Conservation (phyloP, 2,329 filamentous ascomycete genomes). For the Ambrosiella xylebori region DNA sequence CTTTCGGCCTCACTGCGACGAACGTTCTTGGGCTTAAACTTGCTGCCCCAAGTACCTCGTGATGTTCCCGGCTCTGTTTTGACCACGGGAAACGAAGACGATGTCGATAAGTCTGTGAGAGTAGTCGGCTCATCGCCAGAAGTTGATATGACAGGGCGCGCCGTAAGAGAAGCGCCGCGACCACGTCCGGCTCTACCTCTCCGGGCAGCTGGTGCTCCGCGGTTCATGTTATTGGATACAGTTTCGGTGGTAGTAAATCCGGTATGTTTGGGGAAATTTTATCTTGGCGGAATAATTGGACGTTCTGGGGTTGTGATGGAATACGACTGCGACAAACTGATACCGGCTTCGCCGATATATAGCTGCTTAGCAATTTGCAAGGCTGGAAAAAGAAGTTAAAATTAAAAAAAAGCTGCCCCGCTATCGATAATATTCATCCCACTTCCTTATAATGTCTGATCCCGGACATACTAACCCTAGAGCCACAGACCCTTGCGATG, state of each 20-base stretch:
- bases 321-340: not conserved
- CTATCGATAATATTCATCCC: constrained; percentile 1
- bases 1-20: constrained; percentile 34
- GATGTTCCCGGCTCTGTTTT: constrained; percentile 7
- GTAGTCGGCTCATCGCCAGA: not conserved
- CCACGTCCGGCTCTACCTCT: constrained; percentile 8
- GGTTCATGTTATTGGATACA: constrained; percentile 1
- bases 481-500: no score
- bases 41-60: constrained; percentile 18
- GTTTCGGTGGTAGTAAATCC: no score
- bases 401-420: constrained; percentile 4
- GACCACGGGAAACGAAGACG: constrained; percentile 1
- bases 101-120: not conserved
- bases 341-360: not conserved
- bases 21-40: constrained; percentile 32
- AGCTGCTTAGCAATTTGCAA: not conserved
- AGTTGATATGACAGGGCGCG: not conserved
- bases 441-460: not conserved
- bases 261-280: no score
- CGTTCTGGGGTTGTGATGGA: not conserved
- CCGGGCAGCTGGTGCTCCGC: constrained; percentile 3
- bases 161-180: constrained; percentile 10
- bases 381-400: not conserved
- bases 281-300: not conserved
- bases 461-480: no score